Evolutionary conservation across 2,329 filamentous ascomycete genomes (phyloP).

Genomic region (Ophiocordyceps robertsii): DNA sequence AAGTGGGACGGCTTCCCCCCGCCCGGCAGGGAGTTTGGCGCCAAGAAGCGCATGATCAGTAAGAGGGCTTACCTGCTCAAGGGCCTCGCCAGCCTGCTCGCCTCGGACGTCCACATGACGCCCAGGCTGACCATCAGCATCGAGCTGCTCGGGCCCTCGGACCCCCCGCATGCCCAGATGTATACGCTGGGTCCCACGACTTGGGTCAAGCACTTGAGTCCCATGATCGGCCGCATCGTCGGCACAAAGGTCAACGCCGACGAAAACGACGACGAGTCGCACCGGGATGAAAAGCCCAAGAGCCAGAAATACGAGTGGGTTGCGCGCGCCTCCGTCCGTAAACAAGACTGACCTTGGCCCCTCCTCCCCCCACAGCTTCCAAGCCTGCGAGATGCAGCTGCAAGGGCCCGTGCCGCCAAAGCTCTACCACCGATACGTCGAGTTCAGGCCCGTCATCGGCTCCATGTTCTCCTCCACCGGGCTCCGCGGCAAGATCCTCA

Average conservation of each 20-base stretch:
- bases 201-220: slow-evolving; percentile 78
- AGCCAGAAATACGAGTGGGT: slow-evolving; percentile 62
- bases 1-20: slow-evolving; percentile 56
- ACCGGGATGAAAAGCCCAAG: slow-evolving; percentile 12
- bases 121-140: slow-evolving; percentile 62
- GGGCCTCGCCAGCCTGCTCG: slow-evolving; percentile 50
- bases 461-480: slow-evolving; percentile 75
- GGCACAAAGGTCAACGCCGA: slow-evolving; percentile 56
- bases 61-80: slow-evolving; percentile 74
- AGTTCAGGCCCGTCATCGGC: slow-evolving; percentile 82
- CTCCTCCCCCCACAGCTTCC: slow-evolving; percentile 53
- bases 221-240: slow-evolving; percentile 71
- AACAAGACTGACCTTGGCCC: background rate
- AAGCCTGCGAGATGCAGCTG: slow-evolving; percentile 84
- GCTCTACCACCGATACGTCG: slow-evolving; percentile 85
- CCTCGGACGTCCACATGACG: slow-evolving; percentile 49
- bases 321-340: background rate
- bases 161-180: slow-evolving; percentile 52
- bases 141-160: slow-evolving; percentile 63
- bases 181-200: slow-evolving; percentile 67
- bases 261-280: slow-evolving; percentile 29
- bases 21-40: slow-evolving; percentile 43
- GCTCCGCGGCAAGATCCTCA: slow-evolving; percentile 64
- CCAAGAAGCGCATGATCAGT: slow-evolving; percentile 76
- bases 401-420: slow-evolving; percentile 65